Conservation (phyloP, 495 filamentous ascomycete genomes). For the Neurospora sp. region DNA sequence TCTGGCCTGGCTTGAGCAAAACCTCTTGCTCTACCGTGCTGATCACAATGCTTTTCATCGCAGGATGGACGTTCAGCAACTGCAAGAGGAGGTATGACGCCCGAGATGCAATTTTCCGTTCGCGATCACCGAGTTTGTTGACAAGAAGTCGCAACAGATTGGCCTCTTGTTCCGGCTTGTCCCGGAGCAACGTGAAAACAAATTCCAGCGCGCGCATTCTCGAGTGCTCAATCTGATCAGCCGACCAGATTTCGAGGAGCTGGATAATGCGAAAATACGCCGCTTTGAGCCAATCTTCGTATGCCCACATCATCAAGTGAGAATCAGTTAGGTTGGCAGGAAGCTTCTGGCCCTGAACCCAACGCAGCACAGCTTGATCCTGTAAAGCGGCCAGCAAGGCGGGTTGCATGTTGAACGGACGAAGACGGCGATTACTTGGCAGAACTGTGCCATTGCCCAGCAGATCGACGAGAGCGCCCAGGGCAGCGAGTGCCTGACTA, state of each 20-base stretch:
- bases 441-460: constrained; percentile 79
- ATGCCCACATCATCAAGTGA: constrained; percentile 83
- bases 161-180: constrained; percentile 95
- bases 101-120: constrained; percentile 87
- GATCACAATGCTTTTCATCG: constrained; percentile 86
- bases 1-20: constrained; percentile 79
- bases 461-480: constrained; percentile 87
- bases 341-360: constrained; percentile 56
- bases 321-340: constrained; percentile 58
- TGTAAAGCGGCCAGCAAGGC: constrained; percentile 60
- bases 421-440: constrained; percentile 71
- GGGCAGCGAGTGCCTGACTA: constrained; percentile 84
- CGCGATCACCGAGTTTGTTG: constrained; percentile 90
- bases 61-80: constrained; percentile 72
- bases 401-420: constrained; percentile 70
- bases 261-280: constrained; percentile 86
- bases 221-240: constrained; percentile 88
- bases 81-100: constrained; percentile 90
- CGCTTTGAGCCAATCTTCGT: constrained; percentile 88
- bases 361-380: constrained; percentile 40
- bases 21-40: constrained; percentile 75
- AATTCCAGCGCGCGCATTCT: constrained; percentile 76
- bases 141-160: constrained; percentile 85
- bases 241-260: constrained; percentile 81
- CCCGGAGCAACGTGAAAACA: constrained; percentile 78